phyloP scores from a whole-genome alignment of 2,329 filamentous ascomycete genomes.

The Colletotrichum sp. region DNA sequence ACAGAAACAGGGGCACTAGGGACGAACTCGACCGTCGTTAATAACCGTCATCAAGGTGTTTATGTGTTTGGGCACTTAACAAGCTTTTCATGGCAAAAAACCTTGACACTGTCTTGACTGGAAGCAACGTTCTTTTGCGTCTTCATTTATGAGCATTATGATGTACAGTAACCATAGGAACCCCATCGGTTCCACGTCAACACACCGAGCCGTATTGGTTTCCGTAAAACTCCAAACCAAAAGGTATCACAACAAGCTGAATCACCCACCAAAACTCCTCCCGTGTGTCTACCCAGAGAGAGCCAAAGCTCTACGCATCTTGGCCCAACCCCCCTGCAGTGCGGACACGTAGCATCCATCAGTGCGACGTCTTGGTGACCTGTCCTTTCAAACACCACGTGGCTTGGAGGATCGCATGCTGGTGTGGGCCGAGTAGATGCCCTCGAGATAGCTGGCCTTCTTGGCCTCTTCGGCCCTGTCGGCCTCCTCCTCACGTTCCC shows the following conservation, averaged over 20 bases:
- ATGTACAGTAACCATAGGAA: background rate
- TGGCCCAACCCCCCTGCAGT: background rate
- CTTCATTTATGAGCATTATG: background rate
- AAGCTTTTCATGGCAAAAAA: background rate
- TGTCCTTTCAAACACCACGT: background rate
- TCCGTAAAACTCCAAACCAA: conserved; percentile 8
- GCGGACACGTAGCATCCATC: background rate
- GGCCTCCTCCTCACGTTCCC: conserved; percentile 6
- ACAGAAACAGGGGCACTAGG: background rate
- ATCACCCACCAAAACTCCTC: conserved; percentile 6
- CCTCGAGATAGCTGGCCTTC: conserved; percentile 15
- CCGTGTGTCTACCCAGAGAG: background rate
- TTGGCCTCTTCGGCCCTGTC: conserved; percentile 13
- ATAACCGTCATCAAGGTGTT: background rate
- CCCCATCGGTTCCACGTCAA: background rate
- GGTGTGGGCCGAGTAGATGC: conserved; percentile 11
- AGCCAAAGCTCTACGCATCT: background rate
- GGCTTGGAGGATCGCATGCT: conserved; percentile 11
- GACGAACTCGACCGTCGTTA: background rate
- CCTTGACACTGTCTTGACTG: background rate
- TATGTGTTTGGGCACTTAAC: background rate
- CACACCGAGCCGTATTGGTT: background rate
- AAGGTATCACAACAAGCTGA: conserved; percentile 6
- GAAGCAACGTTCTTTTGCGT: background rate
- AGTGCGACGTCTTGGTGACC: background rate